Base-by-base conservation (phyloP, 805 yeast genomes). In the Crinitomyces ghanaensis region DNA sequence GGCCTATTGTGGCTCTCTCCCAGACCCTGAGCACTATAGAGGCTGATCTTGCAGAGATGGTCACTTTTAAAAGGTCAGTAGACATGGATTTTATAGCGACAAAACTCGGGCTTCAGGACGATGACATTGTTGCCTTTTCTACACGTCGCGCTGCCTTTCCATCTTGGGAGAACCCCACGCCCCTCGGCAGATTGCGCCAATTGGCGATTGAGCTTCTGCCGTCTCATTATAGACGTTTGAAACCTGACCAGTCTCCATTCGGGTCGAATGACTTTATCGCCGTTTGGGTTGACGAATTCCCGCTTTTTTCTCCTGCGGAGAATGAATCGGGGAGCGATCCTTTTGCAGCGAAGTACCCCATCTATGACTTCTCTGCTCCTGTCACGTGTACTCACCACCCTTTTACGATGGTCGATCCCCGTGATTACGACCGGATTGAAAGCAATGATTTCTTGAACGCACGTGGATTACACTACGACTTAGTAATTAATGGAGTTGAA, bases 131-230 rank as follows among this genome's bases (percentile, higher is more conserved):
- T 20, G 88, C 86, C 2, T 67, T 80, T 9, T 66, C 84, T n/a
- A 81, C 80, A n/a, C 66, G 97, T 39, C 70, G 79, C 2, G 48
- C 51, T 9, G 37, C 72, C 15, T n/a, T n/a, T n/a, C n/a, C n/a
- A n/a, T 60, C 88, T 0, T 88, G 83, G 51, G 98, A 88, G 49
- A 88, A 84, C 49, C 97, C 97, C 14, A 91, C 97, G 0, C 97
- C 98, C 0, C 57, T 91, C 34, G 98, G 98, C 0, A 67, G 78
- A 35, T 68, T 82, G 43, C 67, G 98, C 38, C 95, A 85, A 49
- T 48, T 82, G 32, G 72, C 84, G 0, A 72, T 78, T 16, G 65
- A 66, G 26, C 62, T 57, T 27, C 69, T 55, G 42, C 84, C 82
- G 1, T 45, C 46, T 2, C 50, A 58, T 19, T 68, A 73, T 68